Base-by-base conservation (phyloP, 192 early-diverging fungal species). In the Spizellomyces punctatus region DNA sequence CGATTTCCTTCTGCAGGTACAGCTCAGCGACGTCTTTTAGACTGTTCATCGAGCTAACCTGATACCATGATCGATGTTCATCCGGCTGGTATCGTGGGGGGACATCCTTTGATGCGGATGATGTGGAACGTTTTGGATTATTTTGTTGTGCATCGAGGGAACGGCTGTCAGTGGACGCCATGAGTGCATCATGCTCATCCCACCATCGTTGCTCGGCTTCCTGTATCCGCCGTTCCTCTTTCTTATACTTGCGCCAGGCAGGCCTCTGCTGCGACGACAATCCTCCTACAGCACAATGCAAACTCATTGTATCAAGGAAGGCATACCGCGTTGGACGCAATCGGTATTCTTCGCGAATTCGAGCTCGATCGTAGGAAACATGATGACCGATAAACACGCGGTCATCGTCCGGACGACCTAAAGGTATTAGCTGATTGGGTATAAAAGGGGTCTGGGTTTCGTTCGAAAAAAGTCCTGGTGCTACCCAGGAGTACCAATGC, bases 401-500 rank as follows among this genome's bases (percentile, higher is more conserved):
- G 45, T 79, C 72, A 44, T 45, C 55, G 6, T 73, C 61, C 5
- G 75, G 75, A 8, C 67, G 48, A 17, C 87, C 90, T 17, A 95
- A 72, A 10, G 91, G 89, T 27, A 96, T 89, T 60, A 96, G 75
- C 62, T 81, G 72, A 41, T 82, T 76, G 14, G 81, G 54, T 12
- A 46, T 8, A 46, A 58, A 66, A 36, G 27, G 27, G 27, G 27
- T 36, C 27, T 36, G 27, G 8, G 59, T 58, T 9, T 77, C 49
- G 16, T 59, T 19, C 10, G 65, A 74, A 21, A 79, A 74, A n/a
- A 96, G 70, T 70, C 88, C 89, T n/a, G 96, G 95, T 17, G 95
- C 92, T 16, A 90, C 83, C 96, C 96, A 99, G 21, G 87, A 79
- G 75, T 98, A 99, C 97, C 97, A 99, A 6, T 86, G 86, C 17